Evolutionary conservation across 441 rosid species (phyloP).

Genomic region (Erodium trifolium): DNA sequence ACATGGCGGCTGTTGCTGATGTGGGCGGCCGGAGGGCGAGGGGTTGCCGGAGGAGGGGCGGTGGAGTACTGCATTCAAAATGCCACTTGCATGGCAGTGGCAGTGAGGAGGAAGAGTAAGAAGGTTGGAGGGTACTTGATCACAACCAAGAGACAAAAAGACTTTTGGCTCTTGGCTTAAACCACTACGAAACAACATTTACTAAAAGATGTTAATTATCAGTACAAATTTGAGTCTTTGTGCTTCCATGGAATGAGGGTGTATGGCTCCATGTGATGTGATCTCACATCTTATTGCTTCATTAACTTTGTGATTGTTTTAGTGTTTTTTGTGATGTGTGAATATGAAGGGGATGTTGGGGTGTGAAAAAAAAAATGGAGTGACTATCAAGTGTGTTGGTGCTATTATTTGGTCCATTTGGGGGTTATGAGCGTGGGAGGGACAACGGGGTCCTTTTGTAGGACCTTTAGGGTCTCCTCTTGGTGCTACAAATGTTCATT

Average conservation of each 20-base stretch:
- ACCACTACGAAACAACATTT: not conserved
- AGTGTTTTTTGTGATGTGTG: not conserved
- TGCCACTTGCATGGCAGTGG: slow-evolving; percentile 77
- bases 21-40: slow-evolving; percentile 43
- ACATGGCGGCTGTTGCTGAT: slow-evolving; percentile 76
- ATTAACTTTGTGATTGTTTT: too few relatives aligned
- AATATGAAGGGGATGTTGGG: not conserved
- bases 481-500: not conserved
- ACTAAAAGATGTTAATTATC: not conserved
- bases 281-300: too few relatives aligned
- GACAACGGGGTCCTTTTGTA: not conserved
- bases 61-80: slow-evolving; percentile 83
- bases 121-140: slow-evolving; percentile 80
- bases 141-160: slow-evolving; percentile 86
- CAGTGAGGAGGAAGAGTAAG: slow-evolving; percentile 70
- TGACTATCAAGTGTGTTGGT: not conserved
- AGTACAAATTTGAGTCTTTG: not conserved
- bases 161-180: slow-evolving; percentile 87
- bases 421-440: not conserved
- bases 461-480: not conserved
- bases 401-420: not conserved
- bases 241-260: not conserved
- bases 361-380: not conserved
- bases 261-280: too few relatives aligned
- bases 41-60: slow-evolving; percentile 26